Evolutionary conservation across 257 asterid genomes (phyloP).

Genomic region (Gentiana straminea): DNA sequence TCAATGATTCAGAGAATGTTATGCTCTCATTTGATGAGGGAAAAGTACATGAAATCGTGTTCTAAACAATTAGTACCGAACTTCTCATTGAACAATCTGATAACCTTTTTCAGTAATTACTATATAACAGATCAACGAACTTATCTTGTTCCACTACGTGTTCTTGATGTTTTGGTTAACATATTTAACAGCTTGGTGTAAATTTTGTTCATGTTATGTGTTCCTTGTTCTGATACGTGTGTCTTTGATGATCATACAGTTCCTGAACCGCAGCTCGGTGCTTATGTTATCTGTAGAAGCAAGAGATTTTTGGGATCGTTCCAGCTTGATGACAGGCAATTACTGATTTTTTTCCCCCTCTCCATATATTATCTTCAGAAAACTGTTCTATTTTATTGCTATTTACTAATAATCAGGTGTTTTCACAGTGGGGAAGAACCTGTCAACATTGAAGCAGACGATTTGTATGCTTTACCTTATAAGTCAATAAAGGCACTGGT

Average conservation of each 20-base stretch:
- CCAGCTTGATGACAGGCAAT: constrained; percentile 77
- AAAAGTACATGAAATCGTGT: too few relatives aligned
- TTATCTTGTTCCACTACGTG: too few relatives aligned
- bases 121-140: too few relatives aligned
- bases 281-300: constrained; percentile 75
- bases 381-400: constrained; percentile 7
- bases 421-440: constrained; percentile 61
- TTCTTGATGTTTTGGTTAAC: too few relatives aligned
- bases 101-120: too few relatives aligned
- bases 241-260: constrained; percentile 23
- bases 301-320: constrained; percentile 65
- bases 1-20: too few relatives aligned
- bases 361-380: not conserved
- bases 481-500: constrained; percentile 77
- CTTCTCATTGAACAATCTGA: too few relatives aligned
- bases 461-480: constrained; percentile 71
- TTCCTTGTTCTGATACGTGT: too few relatives aligned
- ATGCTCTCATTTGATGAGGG: too few relatives aligned
- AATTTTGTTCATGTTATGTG: too few relatives aligned
- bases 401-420: constrained; percentile 11
- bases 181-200: too few relatives aligned
- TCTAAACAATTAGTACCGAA: too few relatives aligned
- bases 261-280: constrained; percentile 67
- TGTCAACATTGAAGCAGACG: constrained; percentile 69
- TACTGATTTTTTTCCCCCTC: not conserved